Base-by-base conservation (phyloP, 2,329 filamentous ascomycete genomes). In the Aspergillus caelatus region DNA sequence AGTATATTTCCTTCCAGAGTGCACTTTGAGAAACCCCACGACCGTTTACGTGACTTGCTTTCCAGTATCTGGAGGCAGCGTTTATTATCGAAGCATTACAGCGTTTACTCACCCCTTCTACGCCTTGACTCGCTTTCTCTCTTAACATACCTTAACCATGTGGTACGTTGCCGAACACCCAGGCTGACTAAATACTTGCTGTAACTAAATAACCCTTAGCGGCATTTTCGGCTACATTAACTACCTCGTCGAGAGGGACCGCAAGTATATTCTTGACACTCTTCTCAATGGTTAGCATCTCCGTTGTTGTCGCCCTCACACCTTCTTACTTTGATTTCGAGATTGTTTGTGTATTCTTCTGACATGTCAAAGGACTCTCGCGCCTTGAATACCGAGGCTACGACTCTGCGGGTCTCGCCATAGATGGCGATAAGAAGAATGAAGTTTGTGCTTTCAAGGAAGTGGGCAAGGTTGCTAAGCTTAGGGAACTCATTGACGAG, bases 401-500 rank as follows among this genome's bases (percentile, higher is more conserved):
- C 81, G 95, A 99, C 81, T 98, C 95, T 68, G 94, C 95, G 67
- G 95, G 95, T 84, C 86, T 99, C 69, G 94, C 94, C 70, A 84
- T 99, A 74, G 95, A 99, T 79, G 95, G 95, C 68, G 92, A 99
- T 86, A 98, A 97, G 89, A 97, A 95, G 86, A 96, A 97, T 75
- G 93, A 98, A 83, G 93, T 98, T 71, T 88, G 92, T 70, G 94
- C 95, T 67, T 98, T 93, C 88, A 99, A 99, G 87, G 95, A 98
- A 85, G 95, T 99, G 67, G 95, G 95, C 85, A 99, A 99, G 89
- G 95, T 99, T 67, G 93, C 90, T 79, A 97, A 96, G 84, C 87
- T 99, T 79, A 96, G 92, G 87, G 85, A 94, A 83, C 90, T 98
- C 80, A 94, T 98, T 74, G 92, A 91, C 62, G 88, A 92, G 79